Base-by-base conservation (phyloP, 257 asterid species). In the Solanum verrucosum region DNA sequence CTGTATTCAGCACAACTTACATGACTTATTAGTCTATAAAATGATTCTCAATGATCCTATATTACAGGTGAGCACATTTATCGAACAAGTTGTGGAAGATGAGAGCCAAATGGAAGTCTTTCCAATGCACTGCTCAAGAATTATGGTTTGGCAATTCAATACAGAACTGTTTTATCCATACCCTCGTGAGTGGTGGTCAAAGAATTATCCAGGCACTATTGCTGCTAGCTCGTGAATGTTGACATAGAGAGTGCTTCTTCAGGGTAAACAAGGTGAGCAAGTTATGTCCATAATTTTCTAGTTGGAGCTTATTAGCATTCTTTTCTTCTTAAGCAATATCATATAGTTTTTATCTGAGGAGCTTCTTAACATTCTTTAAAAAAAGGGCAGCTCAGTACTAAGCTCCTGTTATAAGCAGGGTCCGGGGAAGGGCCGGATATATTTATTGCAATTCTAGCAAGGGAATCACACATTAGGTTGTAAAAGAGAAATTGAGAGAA, bases 81-180 rank as follows among this genome's bases (percentile, higher is more conserved):
- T 96, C 6, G 94, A 92, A 91, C 98, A 95, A 87, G 56, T 95
- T 77, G 98, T 95, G 91, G 94, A 94, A 87, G 98, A 94, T 46
- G 97, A 95, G 89, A 93, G 95, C 87, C 96, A 96, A 91, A 94
- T 96, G 93, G 98, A 96, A 90, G 94, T 98, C 89, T 86, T 92
- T 38, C 90, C 95, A 25, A 72, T 84, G 75, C 78, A 90, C 90
- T 70, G 94, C 87, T 88, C 94, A 23, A 89, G 90, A 37, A 86
- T 94, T 86, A 88, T 91, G 96, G 95, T 93, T 38, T 95, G 98
- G 98, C 92, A 91, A 82, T 92, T 91, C 33, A 79, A 89, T 20
- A 65, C 59, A 16, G 92, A 84, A 72, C 81, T 72, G 1, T 52
- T 89, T 7, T n/a, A 90, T 70, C 68, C 92, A 37, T 75, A 84